phyloP scores from a whole-genome alignment of 2,329 filamentous ascomycete species.

The Phaeosphaeria sp. region DNA sequence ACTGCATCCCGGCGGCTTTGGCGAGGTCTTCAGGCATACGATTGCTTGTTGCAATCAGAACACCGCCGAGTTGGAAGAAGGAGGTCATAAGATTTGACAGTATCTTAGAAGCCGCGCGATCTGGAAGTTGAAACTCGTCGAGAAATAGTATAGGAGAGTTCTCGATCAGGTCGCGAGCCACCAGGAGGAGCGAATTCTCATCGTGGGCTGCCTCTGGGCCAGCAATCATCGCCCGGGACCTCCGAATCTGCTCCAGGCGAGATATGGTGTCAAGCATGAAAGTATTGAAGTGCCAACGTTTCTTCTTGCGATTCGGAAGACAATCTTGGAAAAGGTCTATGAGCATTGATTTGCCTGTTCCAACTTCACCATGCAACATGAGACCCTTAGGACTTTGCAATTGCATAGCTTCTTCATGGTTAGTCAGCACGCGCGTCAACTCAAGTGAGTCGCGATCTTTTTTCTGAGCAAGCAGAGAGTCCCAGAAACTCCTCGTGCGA shows the following conservation, averaged over 20 bases:
- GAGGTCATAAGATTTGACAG: constrained; percentile 78
- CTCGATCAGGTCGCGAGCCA: constrained; percentile 78
- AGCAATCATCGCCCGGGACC: constrained; percentile 34
- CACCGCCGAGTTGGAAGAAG: constrained; percentile 83
- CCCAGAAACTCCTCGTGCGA: constrained; percentile 59
- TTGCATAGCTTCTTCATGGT: constrained; percentile 73
- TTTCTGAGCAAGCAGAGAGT: constrained; percentile 59
- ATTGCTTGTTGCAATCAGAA: constrained; percentile 81
- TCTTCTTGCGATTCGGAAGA: constrained; percentile 75
- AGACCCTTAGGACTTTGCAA: constrained; percentile 77
- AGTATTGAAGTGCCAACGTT: constrained; percentile 82
- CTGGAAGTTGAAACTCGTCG: constrained; percentile 84
- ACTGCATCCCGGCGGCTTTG: constrained; percentile 76
- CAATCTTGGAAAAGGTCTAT: constrained; percentile 81
- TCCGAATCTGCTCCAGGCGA: constrained; percentile 71
- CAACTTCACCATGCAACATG: constrained; percentile 81
- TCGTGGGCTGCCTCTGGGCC: constrained; percentile 42
- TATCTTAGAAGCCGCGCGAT: constrained; percentile 79
- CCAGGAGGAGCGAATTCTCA: constrained; percentile 74
- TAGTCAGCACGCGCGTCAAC: constrained; percentile 72
- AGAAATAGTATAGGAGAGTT: constrained; percentile 79
- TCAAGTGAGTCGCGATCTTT: constrained; percentile 64
- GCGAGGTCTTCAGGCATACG: constrained; percentile 82
- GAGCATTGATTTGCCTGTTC: constrained; percentile 86
- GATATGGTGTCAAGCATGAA: constrained; percentile 84